Evolutionary conservation across 495 filamentous ascomycete genomes (phyloP), one percentile per base, ranked within the genome.

Genomic region (Collariella sp.): DNA sequence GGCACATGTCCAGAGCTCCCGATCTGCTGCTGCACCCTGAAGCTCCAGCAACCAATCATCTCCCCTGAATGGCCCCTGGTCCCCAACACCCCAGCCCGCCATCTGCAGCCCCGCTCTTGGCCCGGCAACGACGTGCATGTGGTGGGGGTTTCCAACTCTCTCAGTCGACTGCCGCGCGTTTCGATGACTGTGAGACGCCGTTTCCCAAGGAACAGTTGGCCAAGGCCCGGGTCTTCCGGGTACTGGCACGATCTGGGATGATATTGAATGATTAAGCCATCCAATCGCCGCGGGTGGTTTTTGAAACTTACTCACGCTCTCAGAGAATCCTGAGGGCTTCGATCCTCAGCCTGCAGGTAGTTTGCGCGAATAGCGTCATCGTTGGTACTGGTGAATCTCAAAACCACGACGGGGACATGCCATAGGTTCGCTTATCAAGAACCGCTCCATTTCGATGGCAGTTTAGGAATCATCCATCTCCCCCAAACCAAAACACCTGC

Each of bases 401-500:
- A n/a, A n/a, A n/a, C n/a, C n/a, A n/a, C n/a, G n/a, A n/a, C n/a
- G n/a, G n/a, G n/a, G n/a, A n/a, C n/a, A n/a, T n/a, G n/a, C n/a
- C n/a, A n/a, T n/a, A n/a, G n/a, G n/a, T 23, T 69, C 62, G 16
- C 69, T 60, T 42, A 50, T 63, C 23, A 72, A 74, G 33, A 72
- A 22, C 57, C 66, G 57, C 19, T 57, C 29, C 13, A 61, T 48
- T n/a, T 56, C 52, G 68, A n/a, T n/a, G n/a, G n/a, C n/a, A n/a
- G n/a, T n/a, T n/a, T n/a, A n/a, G n/a, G n/a, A n/a, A n/a, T n/a
- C n/a, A n/a, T 3, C 42, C 42, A 0, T 29, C 34, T 16, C 62
- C 69, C 7, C 65, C 67, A 42, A 86, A 83, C 2, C 59, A 64
- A 54, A 85, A 81, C 6, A 70, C 67, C 64, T 86, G 83, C 38